A percentile compares a stretch with the other conserved stretches of the same genome.
These are phyloP conservation scores for Penicillium verhagenii DNA, from an alignment of 495 filamentous ascomycete species.

Conservation along the genomic window DNA sequence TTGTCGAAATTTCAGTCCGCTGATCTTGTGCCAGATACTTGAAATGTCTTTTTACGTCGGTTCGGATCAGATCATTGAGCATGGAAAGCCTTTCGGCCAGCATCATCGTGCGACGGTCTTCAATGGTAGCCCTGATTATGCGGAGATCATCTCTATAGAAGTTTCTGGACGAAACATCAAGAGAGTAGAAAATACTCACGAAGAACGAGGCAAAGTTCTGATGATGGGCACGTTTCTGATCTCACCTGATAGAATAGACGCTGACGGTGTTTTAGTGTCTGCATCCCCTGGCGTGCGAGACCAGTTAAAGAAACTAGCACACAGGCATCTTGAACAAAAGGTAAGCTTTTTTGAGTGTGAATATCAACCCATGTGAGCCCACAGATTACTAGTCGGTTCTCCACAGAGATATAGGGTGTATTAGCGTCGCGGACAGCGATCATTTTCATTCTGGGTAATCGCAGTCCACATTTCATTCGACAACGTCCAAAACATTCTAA, in stretches of 20 bases:
- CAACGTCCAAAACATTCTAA: too few relatives aligned
- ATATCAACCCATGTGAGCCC: constrained; percentile 6
- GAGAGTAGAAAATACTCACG: constrained; percentile 6
- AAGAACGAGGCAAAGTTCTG: constrained; percentile 5
- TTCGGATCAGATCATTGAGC: constrained; percentile 4
- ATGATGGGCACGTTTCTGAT: constrained; percentile 3
- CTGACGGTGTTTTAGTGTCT: constrained; percentile 5
- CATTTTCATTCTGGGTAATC: too few relatives aligned
- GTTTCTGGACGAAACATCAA: constrained; percentile 5
- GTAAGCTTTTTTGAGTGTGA: constrained; percentile 5
- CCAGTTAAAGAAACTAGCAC: constrained; percentile 2
- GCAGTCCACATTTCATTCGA: too few relatives aligned
- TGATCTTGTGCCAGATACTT: constrained; percentile 10
- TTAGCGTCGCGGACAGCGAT: too few relatives aligned
- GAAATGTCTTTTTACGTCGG: constrained; percentile 15
- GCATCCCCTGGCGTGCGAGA: constrained; percentile 6
- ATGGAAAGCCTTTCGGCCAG: constrained; percentile 6
- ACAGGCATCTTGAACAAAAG: constrained; percentile 5
- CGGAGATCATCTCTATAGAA: constrained; percentile 8
- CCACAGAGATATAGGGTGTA: too few relatives aligned
- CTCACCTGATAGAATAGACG: background rate
- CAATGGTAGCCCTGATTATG: constrained; percentile 5
- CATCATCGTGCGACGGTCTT: constrained; percentile 5
- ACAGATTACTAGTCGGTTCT: too few relatives aligned
- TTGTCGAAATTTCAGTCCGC: background rate